Conservation (phyloP, 352 stramenopile species). For the Phytophthora capsici region DNA sequence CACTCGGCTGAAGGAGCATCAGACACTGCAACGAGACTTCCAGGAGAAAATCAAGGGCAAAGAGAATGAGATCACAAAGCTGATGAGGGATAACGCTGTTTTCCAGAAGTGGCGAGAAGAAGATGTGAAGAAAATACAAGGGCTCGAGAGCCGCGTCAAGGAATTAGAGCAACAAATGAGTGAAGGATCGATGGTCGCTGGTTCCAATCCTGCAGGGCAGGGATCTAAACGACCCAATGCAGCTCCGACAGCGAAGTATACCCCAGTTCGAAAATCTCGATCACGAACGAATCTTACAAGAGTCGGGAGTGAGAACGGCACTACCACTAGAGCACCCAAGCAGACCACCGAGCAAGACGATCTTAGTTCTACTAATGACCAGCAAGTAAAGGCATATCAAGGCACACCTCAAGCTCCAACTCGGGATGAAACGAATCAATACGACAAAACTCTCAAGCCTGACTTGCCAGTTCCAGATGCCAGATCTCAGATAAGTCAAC, state of each 20-base stretch:
- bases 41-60: slow-evolving; percentile 62
- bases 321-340: slow-evolving; percentile 34
- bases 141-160: slow-evolving; percentile 54
- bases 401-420: too few species aligned
- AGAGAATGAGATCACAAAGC: slow-evolving; percentile 65
- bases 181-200: not conserved
- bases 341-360: slow-evolving; percentile 52
- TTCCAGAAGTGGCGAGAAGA: slow-evolving; percentile 71
- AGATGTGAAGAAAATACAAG: slow-evolving; percentile 58
- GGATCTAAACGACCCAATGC: slow-evolving; percentile 8
- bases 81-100: slow-evolving; percentile 62
- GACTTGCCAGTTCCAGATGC: not conserved
- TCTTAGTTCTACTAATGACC: slow-evolving; percentile 29
- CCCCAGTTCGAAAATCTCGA: slow-evolving; percentile 18
- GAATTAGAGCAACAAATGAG: slow-evolving; percentile 38
- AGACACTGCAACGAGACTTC: slow-evolving; percentile 54
- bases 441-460: not conserved
- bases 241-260: not conserved
- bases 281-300: slow-evolving; percentile 29
- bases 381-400: slow-evolving; percentile 1
- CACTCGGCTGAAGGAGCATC: slow-evolving; percentile 63
- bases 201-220: not conserved
- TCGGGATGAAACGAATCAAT: slow-evolving; percentile 17
- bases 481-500: not conserved
- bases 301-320: slow-evolving; percentile 3